A percentile compares a stretch with the other conserved stretches of the same genome.
Evolutionary conservation across 2,329 filamentous ascomycete genomes (phyloP).

Genomic region (Pyricularia pennisetigena): DNA sequence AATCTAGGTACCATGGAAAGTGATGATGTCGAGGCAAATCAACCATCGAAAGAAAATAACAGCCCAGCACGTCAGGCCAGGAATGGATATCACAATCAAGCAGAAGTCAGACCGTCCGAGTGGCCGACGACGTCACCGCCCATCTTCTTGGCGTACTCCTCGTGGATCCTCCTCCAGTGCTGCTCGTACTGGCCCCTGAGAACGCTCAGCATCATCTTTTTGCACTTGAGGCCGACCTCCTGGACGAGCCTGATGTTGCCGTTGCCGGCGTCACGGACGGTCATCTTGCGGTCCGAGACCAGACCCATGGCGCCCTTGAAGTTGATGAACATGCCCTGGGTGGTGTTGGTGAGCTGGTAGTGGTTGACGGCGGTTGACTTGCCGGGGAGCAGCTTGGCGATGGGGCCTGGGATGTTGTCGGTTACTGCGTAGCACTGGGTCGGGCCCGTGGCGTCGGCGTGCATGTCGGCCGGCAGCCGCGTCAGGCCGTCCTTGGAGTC

Average conservation of each 20-base stretch:
- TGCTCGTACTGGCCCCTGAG: constrained; percentile 4
- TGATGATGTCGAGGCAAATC: not conserved
- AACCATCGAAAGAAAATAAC: not conserved
- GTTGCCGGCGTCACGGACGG: not conserved
- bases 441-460: not conserved
- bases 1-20: not conserved
- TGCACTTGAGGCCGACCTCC: constrained; percentile 4
- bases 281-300: not conserved
- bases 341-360: constrained; percentile 3
- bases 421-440: constrained; percentile 5
- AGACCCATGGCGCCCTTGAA: constrained; percentile 1
- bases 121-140: constrained; percentile 3
- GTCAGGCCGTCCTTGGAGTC: not conserved
- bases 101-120: not conserved
- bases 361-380: constrained; percentile 2
- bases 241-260: not conserved
- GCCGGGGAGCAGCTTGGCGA: constrained; percentile 1
- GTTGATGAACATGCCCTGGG: not conserved
- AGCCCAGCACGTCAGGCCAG: not conserved
- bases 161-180: constrained; percentile 4
- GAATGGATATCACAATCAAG: not conserved
- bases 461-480: not conserved
- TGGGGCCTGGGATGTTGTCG: not conserved
- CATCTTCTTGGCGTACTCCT: constrained; percentile 1
- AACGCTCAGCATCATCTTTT: constrained; percentile 3